Evolutionary conservation across 148 eudicot genomes (phyloP), one percentile per base, ranked within the genome.

Genomic region (Rhododendron williamsianum): DNA sequence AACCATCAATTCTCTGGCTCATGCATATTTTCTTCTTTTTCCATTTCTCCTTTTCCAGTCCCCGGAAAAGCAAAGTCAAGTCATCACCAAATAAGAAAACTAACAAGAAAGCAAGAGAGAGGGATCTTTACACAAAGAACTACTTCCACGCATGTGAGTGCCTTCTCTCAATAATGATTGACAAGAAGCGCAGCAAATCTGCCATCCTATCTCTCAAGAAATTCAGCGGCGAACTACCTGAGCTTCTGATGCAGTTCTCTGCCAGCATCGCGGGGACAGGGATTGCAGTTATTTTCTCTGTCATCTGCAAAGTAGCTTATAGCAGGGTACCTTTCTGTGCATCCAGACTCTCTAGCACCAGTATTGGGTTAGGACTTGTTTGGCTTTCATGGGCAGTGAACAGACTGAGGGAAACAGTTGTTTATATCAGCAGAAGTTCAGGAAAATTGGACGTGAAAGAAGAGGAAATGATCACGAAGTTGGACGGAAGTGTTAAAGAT

Each of bases 251-350:
- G 16, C 95, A 91, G 60, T 89, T 91, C 88, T 94, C 98, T 3
- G 93, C 98, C 85, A 94, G 89, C 88, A 94, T 96, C 19, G 94
- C 98, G 1, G 98, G 98, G 38, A 91, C 94, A 9, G 98, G 98
- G 23, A 87, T 96, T 58, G 98, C 95, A 49, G 92, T 96, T 54
- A 88, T 94, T 48, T 91, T 94, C 85, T 90, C 95, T 3, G 93
- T 92, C 72, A 4, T 92, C 78, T 92, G 88, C 77, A 93, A 93
- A 88, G 80, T 91, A 51, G 93, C 90, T 60, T 91, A 87, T 87
- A 90, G 94, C 46, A 90, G 88, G 36, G 72, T 87, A 19, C 94
- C 91, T 25, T 91, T 93, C 72, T 90, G 91, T 78, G 56, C 92
- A 23, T 86, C 94, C 77, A 93, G 87, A 86, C 78, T 94, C 85